Percentiles rank a stretch among this genome's conserved stretches.
These are phyloP conservation scores for Diaporthe velutina DNA, from an alignment of 2,329 filamentous ascomycete genomes.

Conservation along the genomic window DNA sequence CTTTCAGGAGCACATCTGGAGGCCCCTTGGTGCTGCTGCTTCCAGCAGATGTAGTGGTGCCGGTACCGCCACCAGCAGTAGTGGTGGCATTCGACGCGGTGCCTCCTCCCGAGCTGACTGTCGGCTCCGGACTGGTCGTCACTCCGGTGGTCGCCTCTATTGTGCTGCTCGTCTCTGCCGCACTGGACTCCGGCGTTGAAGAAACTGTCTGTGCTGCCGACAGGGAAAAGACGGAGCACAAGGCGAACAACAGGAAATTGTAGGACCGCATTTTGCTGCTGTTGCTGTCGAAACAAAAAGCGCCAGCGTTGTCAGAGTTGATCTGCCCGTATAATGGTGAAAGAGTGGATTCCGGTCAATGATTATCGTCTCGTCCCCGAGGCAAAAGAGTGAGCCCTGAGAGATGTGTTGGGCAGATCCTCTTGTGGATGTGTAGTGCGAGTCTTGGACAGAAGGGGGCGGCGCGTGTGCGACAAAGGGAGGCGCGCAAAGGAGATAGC, in stretches of 20 bases:
- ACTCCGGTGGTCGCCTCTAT: constrained; percentile 39
- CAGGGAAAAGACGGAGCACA: constrained; percentile 48
- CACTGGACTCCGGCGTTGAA: constrained; percentile 42
- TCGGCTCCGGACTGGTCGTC: constrained; percentile 27
- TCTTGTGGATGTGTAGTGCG: not conserved
- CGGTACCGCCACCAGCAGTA: constrained; percentile 42
- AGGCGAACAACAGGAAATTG: constrained; percentile 45
- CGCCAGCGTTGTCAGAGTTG: not conserved
- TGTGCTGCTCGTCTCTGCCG: constrained; percentile 40
- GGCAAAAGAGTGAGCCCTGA: constrained; percentile 17
- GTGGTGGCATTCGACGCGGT: constrained; percentile 40
- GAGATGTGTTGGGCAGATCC: not conserved
- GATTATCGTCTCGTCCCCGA: not conserved
- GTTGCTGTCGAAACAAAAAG: not conserved
- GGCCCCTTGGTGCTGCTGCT: constrained; percentile 50
- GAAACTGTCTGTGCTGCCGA: constrained; percentile 50
- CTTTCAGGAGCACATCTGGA: constrained; percentile 70
- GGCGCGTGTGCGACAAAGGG: not conserved
- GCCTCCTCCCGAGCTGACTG: constrained; percentile 32
- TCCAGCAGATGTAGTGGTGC: constrained; percentile 41
- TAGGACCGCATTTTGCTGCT: constrained; percentile 41
- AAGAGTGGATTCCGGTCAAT: not conserved
- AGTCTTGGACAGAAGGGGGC: not conserved
- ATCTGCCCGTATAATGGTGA: not conserved
- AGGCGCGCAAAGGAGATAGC: not conserved